These are phyloP conservation scores for Microcera coccophila DNA, from an alignment of 2,329 filamentous ascomycete species.

Conservation along the genomic window DNA sequence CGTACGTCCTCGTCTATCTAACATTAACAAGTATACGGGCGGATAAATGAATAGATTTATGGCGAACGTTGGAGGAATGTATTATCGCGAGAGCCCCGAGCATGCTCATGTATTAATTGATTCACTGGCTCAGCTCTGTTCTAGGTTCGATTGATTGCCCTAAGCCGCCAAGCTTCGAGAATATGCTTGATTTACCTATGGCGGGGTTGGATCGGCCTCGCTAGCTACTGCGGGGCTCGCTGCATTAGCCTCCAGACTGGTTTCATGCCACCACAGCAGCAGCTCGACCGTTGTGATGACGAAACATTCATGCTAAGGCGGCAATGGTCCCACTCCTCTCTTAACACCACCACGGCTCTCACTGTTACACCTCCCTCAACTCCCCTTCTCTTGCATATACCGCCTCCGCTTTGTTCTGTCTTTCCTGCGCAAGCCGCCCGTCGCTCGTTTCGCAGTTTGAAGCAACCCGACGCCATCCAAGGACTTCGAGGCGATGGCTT, in stretches of 20 bases:
- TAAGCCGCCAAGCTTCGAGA: background rate
- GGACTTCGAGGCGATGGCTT: conserved; percentile 23
- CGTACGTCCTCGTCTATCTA: too few relatives aligned
- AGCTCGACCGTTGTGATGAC: background rate
- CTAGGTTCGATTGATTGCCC: too few relatives aligned
- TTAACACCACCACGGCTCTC: background rate
- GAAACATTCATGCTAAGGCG: too few relatives aligned
- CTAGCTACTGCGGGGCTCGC: background rate
- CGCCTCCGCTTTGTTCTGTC: background rate
- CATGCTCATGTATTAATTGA: too few relatives aligned
- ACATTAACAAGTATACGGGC: too few relatives aligned
- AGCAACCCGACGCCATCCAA: background rate
- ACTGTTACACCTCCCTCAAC: background rate
- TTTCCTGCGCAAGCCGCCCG: background rate
- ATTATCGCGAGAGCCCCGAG: too few relatives aligned
- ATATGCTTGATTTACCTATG: background rate
- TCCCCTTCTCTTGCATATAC: background rate
- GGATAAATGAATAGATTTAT: too few relatives aligned
- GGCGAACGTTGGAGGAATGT: too few relatives aligned
- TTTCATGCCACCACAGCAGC: background rate
- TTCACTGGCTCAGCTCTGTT: too few relatives aligned
- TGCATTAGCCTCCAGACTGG: background rate
- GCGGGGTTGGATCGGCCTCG: background rate
- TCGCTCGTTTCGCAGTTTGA: background rate
- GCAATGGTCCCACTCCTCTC: background rate